Evolutionary conservation across 345 rosid species (phyloP), one percentile per base, ranked within the genome.

Genomic region (Pugionium dolabratum): DNA sequence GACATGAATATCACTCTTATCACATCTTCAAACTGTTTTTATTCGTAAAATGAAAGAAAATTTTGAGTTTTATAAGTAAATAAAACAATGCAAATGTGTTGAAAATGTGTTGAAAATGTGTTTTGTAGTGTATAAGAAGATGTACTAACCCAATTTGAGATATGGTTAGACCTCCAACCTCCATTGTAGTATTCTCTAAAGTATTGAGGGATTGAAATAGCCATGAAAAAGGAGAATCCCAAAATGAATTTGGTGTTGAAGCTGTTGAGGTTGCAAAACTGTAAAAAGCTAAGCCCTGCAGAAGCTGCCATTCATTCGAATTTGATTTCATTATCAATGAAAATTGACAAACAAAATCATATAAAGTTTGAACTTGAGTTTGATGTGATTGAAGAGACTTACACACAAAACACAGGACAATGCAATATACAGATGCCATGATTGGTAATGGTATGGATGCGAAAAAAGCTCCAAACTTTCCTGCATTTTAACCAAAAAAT

Each of bases 401-500:
- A 85, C 90, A 79, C 46, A 82, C 82, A 70, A 67, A 87, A 59
- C 88, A 79, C 64, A 83, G 78, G 62, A 87, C 76, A 18, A 84
- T 67, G 67, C 91, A 88, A 8, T 79, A 80, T 35, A 77, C 1
- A 8, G 86, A 82, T 56, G 86, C 85, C 56, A 85, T 54, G 28
- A 87, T 79, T 52, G 95, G 85, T 41, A 81, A 49, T 2, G 91
- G 91, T 66, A 88, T 71, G 1, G 95, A 88, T 31, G 91, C 95
- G 11, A 85, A 79, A 70, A 85, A 54, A 4, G 89, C 89, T 59
- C 90, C 88, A 62, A 85, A 76, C 59, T 85, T 85, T 73, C 88
- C 86, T 84, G 79, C 30, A 61, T 59, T 66, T 47, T 53, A 28
- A 73, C 32, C 18, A 18, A 6, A 52, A 37, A 59, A 37, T n/a